Evolutionary conservation across 441 rosid species (phyloP).

Genomic region (Biscutella auriculata): DNA sequence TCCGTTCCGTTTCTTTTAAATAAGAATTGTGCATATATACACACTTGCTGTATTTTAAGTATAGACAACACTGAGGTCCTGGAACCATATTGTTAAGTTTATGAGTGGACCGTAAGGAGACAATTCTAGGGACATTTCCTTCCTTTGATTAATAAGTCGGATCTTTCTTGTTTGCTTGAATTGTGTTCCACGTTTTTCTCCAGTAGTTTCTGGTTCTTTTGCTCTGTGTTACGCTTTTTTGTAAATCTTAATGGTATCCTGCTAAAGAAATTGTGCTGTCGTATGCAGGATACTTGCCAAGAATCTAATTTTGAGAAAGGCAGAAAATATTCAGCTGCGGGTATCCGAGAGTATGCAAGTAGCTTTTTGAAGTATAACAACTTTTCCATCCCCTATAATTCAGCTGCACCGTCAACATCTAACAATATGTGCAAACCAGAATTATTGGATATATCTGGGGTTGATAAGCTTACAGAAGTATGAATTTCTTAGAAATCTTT

Average conservation of each 20-base stretch:
- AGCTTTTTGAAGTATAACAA: slow-evolving; percentile 58
- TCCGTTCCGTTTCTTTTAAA: not conserved
- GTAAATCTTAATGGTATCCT: not conserved
- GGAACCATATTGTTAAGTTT: slow-evolving; percentile 8
- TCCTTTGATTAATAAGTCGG: not conserved
- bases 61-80: slow-evolving; percentile 1
- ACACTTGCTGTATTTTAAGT: not conserved
- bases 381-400: slow-evolving; percentile 35
- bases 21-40: not conserved
- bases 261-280: not conserved
- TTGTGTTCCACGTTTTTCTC: not conserved
- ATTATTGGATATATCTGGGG: slow-evolving; percentile 49
- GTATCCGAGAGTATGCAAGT: slow-evolving; percentile 68
- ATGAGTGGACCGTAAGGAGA: not conserved
- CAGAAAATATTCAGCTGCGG: slow-evolving; percentile 25
- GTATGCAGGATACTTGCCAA: slow-evolving; percentile 43
- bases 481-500: slow-evolving; percentile 11
- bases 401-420: slow-evolving; percentile 54
- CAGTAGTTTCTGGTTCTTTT: not conserved
- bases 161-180: not conserved
- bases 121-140: not conserved
- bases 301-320: slow-evolving; percentile 29
- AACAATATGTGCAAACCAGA: slow-evolving; percentile 45
- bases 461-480: slow-evolving; percentile 81
- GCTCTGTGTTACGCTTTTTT: not conserved